Conservation (phyloP, 768 basidiomycete species). For the Kwoniella sp. region DNA sequence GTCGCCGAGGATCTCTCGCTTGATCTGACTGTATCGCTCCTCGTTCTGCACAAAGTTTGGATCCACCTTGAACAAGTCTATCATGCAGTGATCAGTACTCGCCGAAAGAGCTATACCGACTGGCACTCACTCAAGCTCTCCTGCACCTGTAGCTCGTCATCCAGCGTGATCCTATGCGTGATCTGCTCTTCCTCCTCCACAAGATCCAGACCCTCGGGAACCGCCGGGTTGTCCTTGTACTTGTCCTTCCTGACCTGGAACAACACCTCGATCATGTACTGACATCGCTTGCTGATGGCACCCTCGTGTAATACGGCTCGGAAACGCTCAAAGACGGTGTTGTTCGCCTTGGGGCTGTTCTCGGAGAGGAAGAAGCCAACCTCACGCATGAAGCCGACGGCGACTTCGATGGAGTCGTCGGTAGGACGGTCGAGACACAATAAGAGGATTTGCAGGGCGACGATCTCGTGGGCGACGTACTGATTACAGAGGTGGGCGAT, state of each 20-base stretch:
- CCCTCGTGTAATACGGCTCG: slow-evolving; percentile 94
- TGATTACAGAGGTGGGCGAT: slow-evolving; percentile 88
- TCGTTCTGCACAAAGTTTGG: slow-evolving; percentile 84
- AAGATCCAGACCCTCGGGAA: slow-evolving; percentile 89
- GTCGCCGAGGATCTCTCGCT: slow-evolving; percentile 84
- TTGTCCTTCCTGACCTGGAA: slow-evolving; percentile 99
- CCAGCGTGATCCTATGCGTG: slow-evolving; percentile 84
- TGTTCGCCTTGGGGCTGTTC: slow-evolving; percentile 89
- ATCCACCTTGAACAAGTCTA: slow-evolving; percentile 94
- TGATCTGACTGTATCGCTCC: slow-evolving; percentile 87
- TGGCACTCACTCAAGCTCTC: slow-evolving; percentile 78
- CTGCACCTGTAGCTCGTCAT: slow-evolving; percentile 89
- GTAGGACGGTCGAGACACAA: slow-evolving; percentile 94
- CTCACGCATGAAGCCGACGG: slow-evolving; percentile 94
- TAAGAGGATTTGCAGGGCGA: slow-evolving; percentile 90
- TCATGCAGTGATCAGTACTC: slow-evolving; percentile 43
- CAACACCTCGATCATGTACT: slow-evolving; percentile 99
- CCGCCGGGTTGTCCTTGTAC: slow-evolving; percentile 95
- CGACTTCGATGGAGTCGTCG: slow-evolving; percentile 96
- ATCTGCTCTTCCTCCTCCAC: slow-evolving; percentile 99
- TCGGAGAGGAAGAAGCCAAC: slow-evolving; percentile 91
- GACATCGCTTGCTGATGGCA: slow-evolving; percentile 87
- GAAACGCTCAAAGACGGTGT: slow-evolving; percentile 93
- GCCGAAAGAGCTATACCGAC: not conserved
- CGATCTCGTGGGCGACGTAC: slow-evolving; percentile 84